Evolutionary conservation across 306 rosid species (phyloP).

Genomic region (Trifolium dubium): DNA sequence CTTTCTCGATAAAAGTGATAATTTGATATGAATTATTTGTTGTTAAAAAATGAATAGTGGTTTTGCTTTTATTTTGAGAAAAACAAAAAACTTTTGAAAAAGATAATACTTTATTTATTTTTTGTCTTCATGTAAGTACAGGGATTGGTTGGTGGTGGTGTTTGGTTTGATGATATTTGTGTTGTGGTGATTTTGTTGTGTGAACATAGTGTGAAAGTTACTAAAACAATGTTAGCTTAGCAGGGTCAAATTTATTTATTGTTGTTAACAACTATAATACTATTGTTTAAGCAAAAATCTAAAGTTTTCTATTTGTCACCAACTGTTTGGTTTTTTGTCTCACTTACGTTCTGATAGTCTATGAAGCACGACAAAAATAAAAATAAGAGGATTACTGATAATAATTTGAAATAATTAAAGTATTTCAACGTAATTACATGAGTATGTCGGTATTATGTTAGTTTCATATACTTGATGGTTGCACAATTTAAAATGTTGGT

Average conservation of each 20-base stretch:
- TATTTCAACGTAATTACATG: neutral
- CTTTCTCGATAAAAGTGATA: too few species aligned
- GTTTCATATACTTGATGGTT: neutral
- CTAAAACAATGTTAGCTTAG: neutral
- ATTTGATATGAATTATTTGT: neutral
- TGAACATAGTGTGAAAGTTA: constrained; percentile 1
- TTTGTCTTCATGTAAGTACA: neutral
- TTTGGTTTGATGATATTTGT: constrained; percentile 14
- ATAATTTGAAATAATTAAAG: neutral
- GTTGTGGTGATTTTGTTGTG: neutral
- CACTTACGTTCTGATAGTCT: neutral
- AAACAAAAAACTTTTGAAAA: constrained; percentile 10
- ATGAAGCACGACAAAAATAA: too few species aligned
- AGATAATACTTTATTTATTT: constrained; percentile 9
- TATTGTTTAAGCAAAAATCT: neutral
- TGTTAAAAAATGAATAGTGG: neutral
- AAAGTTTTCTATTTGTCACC: constrained; percentile 3
- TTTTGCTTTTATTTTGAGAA: constrained; percentile 26
- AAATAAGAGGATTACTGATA: too few species aligned
- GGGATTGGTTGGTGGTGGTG: constrained; percentile 6
- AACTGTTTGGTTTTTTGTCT: constrained; percentile 3
- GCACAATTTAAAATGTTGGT: neutral
- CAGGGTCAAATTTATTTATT: neutral
- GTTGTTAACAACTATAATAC: neutral
- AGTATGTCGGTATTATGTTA: too few species aligned